Evolutionary conservation across 169 alveolate genomes (phyloP), one percentile per base, ranked within the genome.

Genomic region (Babesia gibsoni): DNA sequence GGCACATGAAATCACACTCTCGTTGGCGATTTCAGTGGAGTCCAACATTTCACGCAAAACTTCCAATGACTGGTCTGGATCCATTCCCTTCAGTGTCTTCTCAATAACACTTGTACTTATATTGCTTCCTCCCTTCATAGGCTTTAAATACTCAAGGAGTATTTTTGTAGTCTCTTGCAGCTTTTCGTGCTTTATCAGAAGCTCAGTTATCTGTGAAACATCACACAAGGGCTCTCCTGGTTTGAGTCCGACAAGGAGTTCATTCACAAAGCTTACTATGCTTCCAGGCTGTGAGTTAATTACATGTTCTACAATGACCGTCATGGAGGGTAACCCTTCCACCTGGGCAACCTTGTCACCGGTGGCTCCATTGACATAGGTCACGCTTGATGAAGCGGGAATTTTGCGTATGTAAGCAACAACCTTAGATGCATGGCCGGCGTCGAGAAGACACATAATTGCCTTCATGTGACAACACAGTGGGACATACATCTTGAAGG

Each of bases 151-250:
- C 58, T 97, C 99, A 42, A 98, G 93, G 77, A 98, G 84, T 69
- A 97, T 91, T 18, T 99, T 96, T 30, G 99, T 97, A 41, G 96
- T 83, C 87, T 98, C 99, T 88, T 97, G 97, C 52, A 96, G 90
- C 70, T 96, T 93, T 52, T 94, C 90, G 33, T 54, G 37, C 35
- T 63, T 68, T 4, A 79, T 63, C 33, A 79, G 50, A 2, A 58
- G 18, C 90, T 81, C 94, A 84, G 94, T 95, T 89, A 57, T 93
- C 88, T 50, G 95, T 94, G 56, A 92, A 94, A 68, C 95, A 91
- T 84, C 90, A 84, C 67, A 91, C 90, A 57, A 83, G 67, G 69
- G 91, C 91, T 52, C 84, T 59, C 88, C 66, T 64, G 67, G 64
- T 27, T 42, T 49, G 36, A 66, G 7, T 42, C 72, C 58, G 59